phyloP scores from a whole-genome alignment of 2,329 filamentous ascomycete genomes.

The Scopulariopsis brevicaulis region DNA sequence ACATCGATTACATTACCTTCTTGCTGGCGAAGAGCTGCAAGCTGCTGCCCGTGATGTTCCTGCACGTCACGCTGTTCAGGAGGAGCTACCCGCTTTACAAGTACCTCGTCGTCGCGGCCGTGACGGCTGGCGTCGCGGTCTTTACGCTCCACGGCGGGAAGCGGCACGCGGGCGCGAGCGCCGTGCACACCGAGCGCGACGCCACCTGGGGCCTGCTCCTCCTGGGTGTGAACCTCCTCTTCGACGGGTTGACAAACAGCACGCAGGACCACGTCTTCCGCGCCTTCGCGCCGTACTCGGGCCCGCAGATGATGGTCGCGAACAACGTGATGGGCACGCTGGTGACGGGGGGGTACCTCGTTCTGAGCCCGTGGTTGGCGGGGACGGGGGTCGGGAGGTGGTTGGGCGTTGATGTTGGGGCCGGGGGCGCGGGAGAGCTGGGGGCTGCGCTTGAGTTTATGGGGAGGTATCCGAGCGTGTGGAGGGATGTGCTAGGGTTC shows the following conservation, averaged over 20 bases:
- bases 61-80: slow-evolving; percentile 86
- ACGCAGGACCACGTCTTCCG: slow-evolving; percentile 92
- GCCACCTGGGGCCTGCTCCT: slow-evolving; percentile 72
- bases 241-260: slow-evolving; percentile 92
- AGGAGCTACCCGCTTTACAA: slow-evolving; percentile 90
- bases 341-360: slow-evolving; percentile 65
- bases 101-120: slow-evolving; percentile 83
- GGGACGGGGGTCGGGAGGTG: slow-evolving; percentile 52
- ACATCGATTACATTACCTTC: slow-evolving; percentile 97
- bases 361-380: slow-evolving; percentile 71
- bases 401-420: slow-evolving; percentile 49
- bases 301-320: slow-evolving; percentile 99
- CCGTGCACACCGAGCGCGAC: slow-evolving; percentile 40
- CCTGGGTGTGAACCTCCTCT: slow-evolving; percentile 79
- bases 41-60: slow-evolving; percentile 94
- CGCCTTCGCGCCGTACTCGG: slow-evolving; percentile 68
- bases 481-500: slow-evolving; percentile 83
- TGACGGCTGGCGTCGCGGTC: slow-evolving; percentile 84
- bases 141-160: slow-evolving; percentile 80
- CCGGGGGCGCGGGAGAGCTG: slow-evolving; percentile 64
- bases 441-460: slow-evolving; percentile 72
- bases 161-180: slow-evolving; percentile 27
- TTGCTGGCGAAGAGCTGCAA: slow-evolving; percentile 98
- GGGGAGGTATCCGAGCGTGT: slow-evolving; percentile 65
- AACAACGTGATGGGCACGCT: slow-evolving; percentile 81